Percentiles rank a stretch among this genome's conserved stretches.
Evolutionary conservation across 129 eudicot species (phyloP).

Genomic region (Pittosporum tobira): DNA sequence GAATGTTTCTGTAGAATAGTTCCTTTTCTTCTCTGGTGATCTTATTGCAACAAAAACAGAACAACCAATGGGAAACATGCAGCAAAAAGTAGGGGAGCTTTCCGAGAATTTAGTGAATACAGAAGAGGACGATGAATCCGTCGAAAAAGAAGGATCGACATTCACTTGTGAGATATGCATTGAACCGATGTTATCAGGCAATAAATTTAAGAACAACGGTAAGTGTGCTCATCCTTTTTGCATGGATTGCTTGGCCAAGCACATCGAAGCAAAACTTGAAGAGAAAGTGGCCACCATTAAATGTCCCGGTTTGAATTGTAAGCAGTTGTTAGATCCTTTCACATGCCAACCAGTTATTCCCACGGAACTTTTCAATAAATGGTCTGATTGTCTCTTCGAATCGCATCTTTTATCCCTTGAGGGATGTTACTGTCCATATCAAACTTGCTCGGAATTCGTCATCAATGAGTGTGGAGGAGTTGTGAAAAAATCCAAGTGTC

Average conservation of each 20-base stretch:
- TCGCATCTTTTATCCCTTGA: neutral
- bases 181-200: conserved; percentile 4
- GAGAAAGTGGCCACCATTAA: neutral
- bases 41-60: too few species aligned
- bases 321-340: neutral
- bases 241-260: conserved; percentile 4
- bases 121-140: neutral
- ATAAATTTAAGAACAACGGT: neutral
- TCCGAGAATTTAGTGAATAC: too few species aligned
- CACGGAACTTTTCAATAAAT: neutral
- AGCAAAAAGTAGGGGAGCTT: too few species aligned
- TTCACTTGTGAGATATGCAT: conserved; percentile 7
- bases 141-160: neutral
- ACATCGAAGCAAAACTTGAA: conserved; percentile 7
- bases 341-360: neutral
- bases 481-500: neutral
- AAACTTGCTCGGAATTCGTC: neutral
- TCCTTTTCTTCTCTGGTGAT: too few species aligned
- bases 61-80: too few species aligned
- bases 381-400: conserved; percentile 1
- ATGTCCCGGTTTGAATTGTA: conserved; percentile 10
- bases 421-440: conserved; percentile 1
- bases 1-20: too few species aligned
- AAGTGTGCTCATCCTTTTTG: conserved; percentile 1
- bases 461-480: neutral